Evolutionary conservation across 441 rosid species (phyloP).

Genomic region (Pelargonium citronellum): DNA sequence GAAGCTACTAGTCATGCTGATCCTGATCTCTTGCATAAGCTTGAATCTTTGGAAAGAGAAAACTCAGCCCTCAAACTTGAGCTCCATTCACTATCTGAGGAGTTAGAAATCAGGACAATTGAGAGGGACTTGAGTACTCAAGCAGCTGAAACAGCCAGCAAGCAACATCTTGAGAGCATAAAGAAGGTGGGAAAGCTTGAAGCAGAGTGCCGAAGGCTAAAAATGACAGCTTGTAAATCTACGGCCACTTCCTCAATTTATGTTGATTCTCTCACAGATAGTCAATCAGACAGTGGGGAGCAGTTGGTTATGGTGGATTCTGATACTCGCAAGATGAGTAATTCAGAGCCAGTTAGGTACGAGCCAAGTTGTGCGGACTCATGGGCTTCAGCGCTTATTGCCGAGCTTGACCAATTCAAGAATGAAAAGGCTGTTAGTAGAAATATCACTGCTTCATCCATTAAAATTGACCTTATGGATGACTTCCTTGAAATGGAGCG

Average conservation of each 20-base stretch:
- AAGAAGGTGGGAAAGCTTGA: conserved; percentile 75
- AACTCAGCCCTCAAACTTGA: conserved; percentile 48
- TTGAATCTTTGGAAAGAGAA: conserved; percentile 57
- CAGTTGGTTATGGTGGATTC: conserved; percentile 43
- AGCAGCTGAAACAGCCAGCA: conserved; percentile 88
- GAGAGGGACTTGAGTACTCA: conserved; percentile 75
- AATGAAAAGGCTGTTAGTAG: conserved; percentile 33
- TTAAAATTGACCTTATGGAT: conserved; percentile 70
- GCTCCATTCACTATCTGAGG: conserved; percentile 51
- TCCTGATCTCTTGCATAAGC: conserved; percentile 38
- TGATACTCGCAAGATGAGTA: conserved; percentile 27
- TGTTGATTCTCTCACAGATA: conserved; percentile 52
- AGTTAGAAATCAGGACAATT: conserved; percentile 45
- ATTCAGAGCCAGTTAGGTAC: conserved; percentile 27
- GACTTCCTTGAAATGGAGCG: conserved; percentile 96
- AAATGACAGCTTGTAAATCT: conserved; percentile 46
- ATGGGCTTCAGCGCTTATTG: conserved; percentile 24
- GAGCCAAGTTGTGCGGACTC: conserved; percentile 27
- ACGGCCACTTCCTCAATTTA: conserved; percentile 37
- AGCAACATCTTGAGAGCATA: conserved; percentile 69
- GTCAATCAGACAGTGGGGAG: conserved; percentile 58
- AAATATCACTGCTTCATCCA: conserved; percentile 40
- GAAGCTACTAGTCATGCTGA: conserved; percentile 30
- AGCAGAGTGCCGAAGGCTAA: conserved; percentile 68
- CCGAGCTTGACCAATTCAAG: conserved; percentile 33